These are phyloP conservation scores for Chaetomiaceae sp. DNA, from an alignment of 2,329 filamentous ascomycete genomes.

Conservation along the genomic window DNA sequence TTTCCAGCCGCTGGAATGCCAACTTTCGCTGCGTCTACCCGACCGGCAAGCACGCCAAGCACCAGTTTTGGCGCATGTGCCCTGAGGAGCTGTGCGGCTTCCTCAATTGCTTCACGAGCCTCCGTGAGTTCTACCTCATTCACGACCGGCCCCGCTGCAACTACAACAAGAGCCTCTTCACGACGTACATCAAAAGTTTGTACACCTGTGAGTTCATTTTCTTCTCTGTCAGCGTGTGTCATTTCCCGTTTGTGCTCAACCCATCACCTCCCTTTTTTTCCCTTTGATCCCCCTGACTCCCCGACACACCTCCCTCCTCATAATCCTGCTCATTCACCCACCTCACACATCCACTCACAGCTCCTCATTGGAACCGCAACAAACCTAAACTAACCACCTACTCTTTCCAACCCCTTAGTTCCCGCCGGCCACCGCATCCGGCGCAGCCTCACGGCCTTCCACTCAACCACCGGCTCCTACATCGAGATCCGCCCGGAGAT, in stretches of 20 bases:
- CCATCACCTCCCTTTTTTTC: too few species aligned
- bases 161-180: neutral
- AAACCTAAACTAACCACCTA: too few species aligned
- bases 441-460: neutral
- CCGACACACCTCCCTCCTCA: too few species aligned
- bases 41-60: neutral
- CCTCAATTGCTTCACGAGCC: slow-evolving; percentile 23
- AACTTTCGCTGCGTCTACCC: slow-evolving; percentile 2
- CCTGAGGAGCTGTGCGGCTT: slow-evolving; percentile 19
- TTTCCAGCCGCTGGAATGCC: neutral
- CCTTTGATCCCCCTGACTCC: too few species aligned
- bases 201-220: slow-evolving; percentile 10
- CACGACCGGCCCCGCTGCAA: slow-evolving; percentile 1
- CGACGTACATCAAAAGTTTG: slow-evolving; percentile 7
- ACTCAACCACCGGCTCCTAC: neutral
- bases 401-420: too few species aligned
- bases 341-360: too few species aligned
- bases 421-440: neutral
- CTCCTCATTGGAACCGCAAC: too few species aligned
- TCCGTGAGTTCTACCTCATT: slow-evolving; percentile 29
- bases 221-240: too few species aligned
- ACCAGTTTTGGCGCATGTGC: slow-evolving; percentile 16
- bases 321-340: too few species aligned
- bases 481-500: neutral
- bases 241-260: too few species aligned